A percentile compares a stretch with the other conserved stretches of the same genome.
Conservation (phyloP, 345 rosid genomes). For the Rhizophora apiculata region DNA sequence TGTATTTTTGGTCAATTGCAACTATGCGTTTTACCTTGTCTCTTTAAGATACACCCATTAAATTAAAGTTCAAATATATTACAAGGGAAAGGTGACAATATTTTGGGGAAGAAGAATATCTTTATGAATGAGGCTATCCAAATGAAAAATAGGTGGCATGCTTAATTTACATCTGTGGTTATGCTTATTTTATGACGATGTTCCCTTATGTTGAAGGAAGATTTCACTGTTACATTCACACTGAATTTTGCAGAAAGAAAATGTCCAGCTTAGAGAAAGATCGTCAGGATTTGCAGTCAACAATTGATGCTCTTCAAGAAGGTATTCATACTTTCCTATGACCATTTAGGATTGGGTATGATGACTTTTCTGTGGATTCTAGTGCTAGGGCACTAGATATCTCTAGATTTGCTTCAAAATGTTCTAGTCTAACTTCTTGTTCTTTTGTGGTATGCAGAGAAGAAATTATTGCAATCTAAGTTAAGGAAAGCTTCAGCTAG, state of each 20-base stretch:
- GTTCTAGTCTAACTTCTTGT: not conserved
- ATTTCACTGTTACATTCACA: not conserved
- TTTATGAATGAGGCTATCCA: no score
- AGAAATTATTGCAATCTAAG: slow-evolving; percentile 84
- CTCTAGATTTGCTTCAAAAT: no score
- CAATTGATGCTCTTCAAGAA: slow-evolving; percentile 89
- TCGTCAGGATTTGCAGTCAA: slow-evolving; percentile 79
- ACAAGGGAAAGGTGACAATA: no score
- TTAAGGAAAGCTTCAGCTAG: slow-evolving; percentile 64
- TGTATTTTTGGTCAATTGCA: not conserved
- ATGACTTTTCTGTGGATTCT: no score
- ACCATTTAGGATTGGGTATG: no score
- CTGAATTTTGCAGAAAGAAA: slow-evolving; percentile 64
- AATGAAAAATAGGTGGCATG: no score
- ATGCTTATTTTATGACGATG: no score
- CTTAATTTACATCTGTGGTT: no score
- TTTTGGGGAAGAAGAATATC: no score
- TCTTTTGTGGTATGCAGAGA: slow-evolving; percentile 54
- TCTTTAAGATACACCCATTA: not conserved
- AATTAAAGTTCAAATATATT: not conserved
- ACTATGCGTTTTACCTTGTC: not conserved
- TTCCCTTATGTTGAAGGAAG: no score
- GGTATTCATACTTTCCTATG: slow-evolving; percentile 38
- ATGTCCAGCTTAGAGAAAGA: slow-evolving; percentile 79
- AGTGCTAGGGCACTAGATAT: no score